Percentiles rank a stretch among this genome's conserved stretches.
phyloP scores from a whole-genome alignment of 495 filamentous ascomycete species.

The Daldinia loculata region DNA sequence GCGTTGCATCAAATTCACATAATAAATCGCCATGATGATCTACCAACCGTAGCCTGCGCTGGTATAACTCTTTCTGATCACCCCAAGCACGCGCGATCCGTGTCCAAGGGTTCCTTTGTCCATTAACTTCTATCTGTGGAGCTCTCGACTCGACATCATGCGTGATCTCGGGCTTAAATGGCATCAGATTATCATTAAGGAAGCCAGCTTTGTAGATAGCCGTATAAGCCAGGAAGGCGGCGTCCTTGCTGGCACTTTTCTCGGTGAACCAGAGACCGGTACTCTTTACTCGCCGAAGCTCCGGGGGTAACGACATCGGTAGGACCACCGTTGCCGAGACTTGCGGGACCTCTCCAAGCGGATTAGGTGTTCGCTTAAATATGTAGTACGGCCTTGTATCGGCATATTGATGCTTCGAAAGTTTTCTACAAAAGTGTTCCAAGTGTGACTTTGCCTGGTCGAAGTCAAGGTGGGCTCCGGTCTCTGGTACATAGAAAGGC shows the following conservation, averaged over 20 bases:
- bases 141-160: slow-evolving; percentile 54
- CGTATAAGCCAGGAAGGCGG: slow-evolving; percentile 83
- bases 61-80: slow-evolving; percentile 34
- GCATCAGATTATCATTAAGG: slow-evolving; percentile 82
- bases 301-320: slow-evolving; percentile 72
- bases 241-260: slow-evolving; percentile 78
- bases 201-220: slow-evolving; percentile 74
- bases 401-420: slow-evolving; percentile 65
- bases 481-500: slow-evolving; percentile 58
- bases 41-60: slow-evolving; percentile 44
- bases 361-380: slow-evolving; percentile 17
- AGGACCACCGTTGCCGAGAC: slow-evolving; percentile 68
- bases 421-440: slow-evolving; percentile 78
- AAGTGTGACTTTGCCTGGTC: slow-evolving; percentile 78
- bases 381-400: slow-evolving; percentile 63
- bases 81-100: slow-evolving; percentile 65
- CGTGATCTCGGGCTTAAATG: slow-evolving; percentile 54
- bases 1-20: slow-evolving; percentile 55
- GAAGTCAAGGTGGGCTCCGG: slow-evolving; percentile 76
- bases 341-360: slow-evolving; percentile 44
- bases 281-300: slow-evolving; percentile 66
- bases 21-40: slow-evolving; percentile 44
- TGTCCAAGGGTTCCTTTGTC: slow-evolving; percentile 72
- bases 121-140: slow-evolving; percentile 61
- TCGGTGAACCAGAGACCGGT: slow-evolving; percentile 71